These are phyloP conservation scores for Scheffersomyces ergatensis DNA, from an alignment of 805 yeast genomes.

Conservation along the genomic window DNA sequence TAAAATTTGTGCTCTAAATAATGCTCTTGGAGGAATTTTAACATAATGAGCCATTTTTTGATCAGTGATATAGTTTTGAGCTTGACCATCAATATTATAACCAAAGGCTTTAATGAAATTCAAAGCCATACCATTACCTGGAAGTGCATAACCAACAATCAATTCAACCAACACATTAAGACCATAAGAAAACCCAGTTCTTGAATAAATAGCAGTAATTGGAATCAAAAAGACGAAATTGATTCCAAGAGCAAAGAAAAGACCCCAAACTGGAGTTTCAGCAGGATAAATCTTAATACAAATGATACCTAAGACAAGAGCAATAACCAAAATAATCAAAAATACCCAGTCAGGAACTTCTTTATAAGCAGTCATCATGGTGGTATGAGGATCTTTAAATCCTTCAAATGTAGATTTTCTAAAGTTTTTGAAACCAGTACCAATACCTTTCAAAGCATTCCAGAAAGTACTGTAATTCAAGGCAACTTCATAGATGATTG, in stretches of 20 bases:
- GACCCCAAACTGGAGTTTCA: constrained; percentile 60
- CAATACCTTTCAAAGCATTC: constrained; percentile 9
- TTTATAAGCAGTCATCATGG: constrained; percentile 29
- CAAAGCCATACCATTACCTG: constrained; percentile 22
- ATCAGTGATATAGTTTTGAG: constrained; percentile 26
- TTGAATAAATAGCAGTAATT: constrained; percentile 44
- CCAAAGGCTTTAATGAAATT: constrained; percentile 21
- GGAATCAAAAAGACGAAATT: constrained; percentile 53
- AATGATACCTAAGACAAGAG: constrained; percentile 28
- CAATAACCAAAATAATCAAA: constrained; percentile 18
- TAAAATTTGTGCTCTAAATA: constrained; percentile 30
- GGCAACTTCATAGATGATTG: constrained; percentile 11
- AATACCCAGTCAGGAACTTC: constrained; percentile 39
- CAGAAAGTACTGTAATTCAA: constrained; percentile 10
- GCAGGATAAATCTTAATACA: constrained; percentile 32
- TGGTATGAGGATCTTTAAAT: constrained; percentile 24
- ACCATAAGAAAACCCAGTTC: constrained; percentile 47
- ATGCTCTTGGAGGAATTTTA: constrained; percentile 39
- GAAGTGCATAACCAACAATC: constrained; percentile 33
- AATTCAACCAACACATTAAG: constrained; percentile 55
- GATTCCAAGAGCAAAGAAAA: constrained; percentile 51
- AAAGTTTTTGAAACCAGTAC: constrained; percentile 8
- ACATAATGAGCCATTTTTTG: constrained; percentile 35
- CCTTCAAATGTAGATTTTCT: constrained; percentile 10
- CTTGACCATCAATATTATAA: constrained; percentile 27